phyloP scores from a whole-genome alignment of 78 protist genomes.

The Salpingoeca rosetta region DNA sequence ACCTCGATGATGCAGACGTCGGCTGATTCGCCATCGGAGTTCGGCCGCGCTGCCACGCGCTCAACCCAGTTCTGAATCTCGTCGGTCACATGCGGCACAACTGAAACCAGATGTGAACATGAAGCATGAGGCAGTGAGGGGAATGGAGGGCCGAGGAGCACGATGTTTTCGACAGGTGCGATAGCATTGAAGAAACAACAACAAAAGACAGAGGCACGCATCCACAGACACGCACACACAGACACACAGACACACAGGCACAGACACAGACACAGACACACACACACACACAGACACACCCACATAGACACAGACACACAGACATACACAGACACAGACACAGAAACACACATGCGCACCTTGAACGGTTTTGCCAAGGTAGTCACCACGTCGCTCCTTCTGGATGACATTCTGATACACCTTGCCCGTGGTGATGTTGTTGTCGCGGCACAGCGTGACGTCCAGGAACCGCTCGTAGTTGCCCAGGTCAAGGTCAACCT shows the following conservation, averaged over 20 bases:
- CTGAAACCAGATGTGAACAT: constrained; percentile 4
- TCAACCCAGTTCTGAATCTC: constrained; percentile 85
- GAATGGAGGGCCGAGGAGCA: background rate
- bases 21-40: constrained; percentile 56
- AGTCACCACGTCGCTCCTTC: constrained; percentile 84
- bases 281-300: too few relatives aligned
- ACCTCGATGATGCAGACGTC: constrained; percentile 90
- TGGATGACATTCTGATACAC: constrained; percentile 74
- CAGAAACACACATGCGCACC: constrained; percentile 22
- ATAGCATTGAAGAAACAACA: too few relatives aligned
- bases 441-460: constrained; percentile 58
- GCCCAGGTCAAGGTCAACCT: constrained; percentile 92
- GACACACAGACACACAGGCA: too few relatives aligned
- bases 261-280: too few relatives aligned
- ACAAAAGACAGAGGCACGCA: too few relatives aligned
- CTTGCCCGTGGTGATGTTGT: constrained; percentile 98
- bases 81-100: constrained; percentile 89
- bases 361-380: constrained; percentile 97
- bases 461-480: constrained; percentile 94
- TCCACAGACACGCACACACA: too few relatives aligned
- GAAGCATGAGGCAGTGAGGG: background rate
- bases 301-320: too few relatives aligned
- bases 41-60: constrained; percentile 74
- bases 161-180: too few relatives aligned
- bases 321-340: too few relatives aligned